A percentile compares a stretch with the other conserved stretches of the same genome.
Evolutionary conservation across 805 yeast genomes (phyloP).

Genomic region (Myxozyma sirexii): DNA sequence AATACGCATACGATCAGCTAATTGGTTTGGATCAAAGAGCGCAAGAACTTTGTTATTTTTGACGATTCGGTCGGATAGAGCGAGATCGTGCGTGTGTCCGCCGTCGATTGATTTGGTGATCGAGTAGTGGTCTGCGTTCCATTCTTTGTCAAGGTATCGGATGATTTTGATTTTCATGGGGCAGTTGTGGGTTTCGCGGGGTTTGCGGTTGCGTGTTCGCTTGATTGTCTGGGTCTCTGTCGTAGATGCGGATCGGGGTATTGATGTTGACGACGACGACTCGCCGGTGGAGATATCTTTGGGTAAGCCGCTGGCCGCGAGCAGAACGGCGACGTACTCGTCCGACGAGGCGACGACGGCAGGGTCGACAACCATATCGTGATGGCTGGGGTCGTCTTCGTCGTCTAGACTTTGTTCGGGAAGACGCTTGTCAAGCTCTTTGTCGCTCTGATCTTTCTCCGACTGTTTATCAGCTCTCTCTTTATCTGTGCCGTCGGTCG

Average conservation of each 20-base stretch:
- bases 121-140: conserved; percentile 19
- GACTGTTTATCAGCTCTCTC: not conserved
- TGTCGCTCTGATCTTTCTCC: not conserved
- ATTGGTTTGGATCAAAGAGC: conserved; percentile 16
- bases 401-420: not conserved
- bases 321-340: conserved; percentile 10
- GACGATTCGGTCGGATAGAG: conserved; percentile 24
- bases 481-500: not conserved
- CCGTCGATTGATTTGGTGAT: conserved; percentile 15
- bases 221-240: not conserved
- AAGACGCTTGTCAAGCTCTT: not conserved
- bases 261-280: not conserved
- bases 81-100: conserved; percentile 25
- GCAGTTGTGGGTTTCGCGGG: conserved; percentile 23
- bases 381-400: not conserved
- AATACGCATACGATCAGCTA: conserved; percentile 13
- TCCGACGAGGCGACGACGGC: conserved; percentile 6
- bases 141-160: conserved; percentile 11
- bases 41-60: conserved; percentile 20
- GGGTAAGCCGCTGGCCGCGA: conserved; percentile 1
- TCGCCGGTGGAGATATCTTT: not conserved
- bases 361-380: conserved; percentile 4
- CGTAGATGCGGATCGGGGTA: not conserved
- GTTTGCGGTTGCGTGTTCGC: conserved; percentile 21
- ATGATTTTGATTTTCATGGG: conserved; percentile 23